A percentile compares a stretch with the other conserved stretches of the same genome.
Evolutionary conservation across 306 rosid species (phyloP).

Genomic region (Ochetophila trinervis): DNA sequence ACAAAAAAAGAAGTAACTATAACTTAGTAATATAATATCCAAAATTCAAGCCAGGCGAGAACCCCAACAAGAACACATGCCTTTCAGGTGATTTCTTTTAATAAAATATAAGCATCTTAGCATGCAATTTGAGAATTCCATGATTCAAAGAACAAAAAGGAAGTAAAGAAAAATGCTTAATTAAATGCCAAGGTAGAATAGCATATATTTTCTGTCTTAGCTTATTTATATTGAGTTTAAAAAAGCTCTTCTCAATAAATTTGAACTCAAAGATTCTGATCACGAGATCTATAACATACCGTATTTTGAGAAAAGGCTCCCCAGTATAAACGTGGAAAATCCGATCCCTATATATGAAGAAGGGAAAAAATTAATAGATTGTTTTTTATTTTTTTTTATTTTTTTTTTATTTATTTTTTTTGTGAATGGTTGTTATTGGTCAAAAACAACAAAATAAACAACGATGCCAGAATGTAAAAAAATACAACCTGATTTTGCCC

Average conservation of each 20-base stretch:
- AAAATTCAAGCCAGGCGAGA: background rate
- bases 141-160: too few relatives aligned
- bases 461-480: conserved; percentile 7
- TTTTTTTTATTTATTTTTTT: too few relatives aligned
- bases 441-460: conserved; percentile 4
- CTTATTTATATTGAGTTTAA: background rate
- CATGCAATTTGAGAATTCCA: too few relatives aligned
- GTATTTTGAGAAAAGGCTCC: conserved; percentile 77
- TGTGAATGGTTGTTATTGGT: too few relatives aligned
- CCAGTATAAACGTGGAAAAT: conserved; percentile 82
- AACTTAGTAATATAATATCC: too few relatives aligned
- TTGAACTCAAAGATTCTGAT: background rate
- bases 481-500: conserved; percentile 86
- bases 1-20: too few relatives aligned
- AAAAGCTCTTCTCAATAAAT: too few relatives aligned
- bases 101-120: background rate
- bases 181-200: too few relatives aligned
- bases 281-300: conserved; percentile 36
- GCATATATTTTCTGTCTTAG: background rate
- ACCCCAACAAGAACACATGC: background rate
- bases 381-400: too few relatives aligned
- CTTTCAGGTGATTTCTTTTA: background rate
- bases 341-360: conserved; percentile 61
- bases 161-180: too few relatives aligned
- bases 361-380: background rate